A percentile compares a stretch with the other conserved stretches of the same genome.
Evolutionary conservation across 768 basidiomycete genomes (phyloP).

Genomic region (Lentinula detonsa): DNA sequence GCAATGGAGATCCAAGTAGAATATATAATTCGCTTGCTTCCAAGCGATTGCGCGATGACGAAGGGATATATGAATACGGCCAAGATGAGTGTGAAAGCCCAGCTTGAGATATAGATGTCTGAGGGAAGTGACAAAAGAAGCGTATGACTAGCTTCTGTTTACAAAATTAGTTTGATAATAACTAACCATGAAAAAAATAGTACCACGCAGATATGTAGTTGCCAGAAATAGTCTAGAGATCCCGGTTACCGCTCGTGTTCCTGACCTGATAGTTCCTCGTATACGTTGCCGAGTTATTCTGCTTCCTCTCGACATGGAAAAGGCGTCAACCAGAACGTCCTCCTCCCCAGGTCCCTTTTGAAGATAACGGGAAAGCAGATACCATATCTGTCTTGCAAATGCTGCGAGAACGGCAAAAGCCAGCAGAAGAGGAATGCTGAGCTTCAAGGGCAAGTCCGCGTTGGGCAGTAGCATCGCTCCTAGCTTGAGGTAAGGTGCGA

Average conservation of each 20-base stretch:
- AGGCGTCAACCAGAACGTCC: conserved; percentile 57
- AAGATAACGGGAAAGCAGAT: conserved; percentile 70
- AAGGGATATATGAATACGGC: conserved; percentile 42
- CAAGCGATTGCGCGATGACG: conserved; percentile 49
- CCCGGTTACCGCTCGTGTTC: conserved; percentile 39
- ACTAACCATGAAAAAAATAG: not conserved
- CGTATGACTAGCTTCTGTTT: conserved; percentile 47
- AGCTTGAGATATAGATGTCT: conserved; percentile 26
- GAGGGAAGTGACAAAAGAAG: conserved; percentile 43
- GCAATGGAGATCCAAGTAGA: conserved; percentile 54
- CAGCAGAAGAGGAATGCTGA: conserved; percentile 42
- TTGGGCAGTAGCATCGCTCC: conserved; percentile 62
- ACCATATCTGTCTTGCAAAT: conserved; percentile 66
- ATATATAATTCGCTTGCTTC: conserved; percentile 46
- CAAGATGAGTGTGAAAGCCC: conserved; percentile 33
- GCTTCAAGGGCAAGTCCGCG: conserved; percentile 39
- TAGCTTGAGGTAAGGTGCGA: conserved; percentile 63
- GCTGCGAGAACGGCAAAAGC: conserved; percentile 52
- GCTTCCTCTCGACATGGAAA: conserved; percentile 35
- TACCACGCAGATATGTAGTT: conserved; percentile 62
- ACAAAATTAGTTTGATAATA: not conserved
- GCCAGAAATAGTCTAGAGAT: conserved; percentile 45
- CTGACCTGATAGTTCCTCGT: conserved; percentile 34
- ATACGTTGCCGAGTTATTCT: conserved; percentile 42
- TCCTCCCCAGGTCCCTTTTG: conserved; percentile 53